Conservation (phyloP, 352 stramenopile genomes). For the Pythium plurisporium region DNA sequence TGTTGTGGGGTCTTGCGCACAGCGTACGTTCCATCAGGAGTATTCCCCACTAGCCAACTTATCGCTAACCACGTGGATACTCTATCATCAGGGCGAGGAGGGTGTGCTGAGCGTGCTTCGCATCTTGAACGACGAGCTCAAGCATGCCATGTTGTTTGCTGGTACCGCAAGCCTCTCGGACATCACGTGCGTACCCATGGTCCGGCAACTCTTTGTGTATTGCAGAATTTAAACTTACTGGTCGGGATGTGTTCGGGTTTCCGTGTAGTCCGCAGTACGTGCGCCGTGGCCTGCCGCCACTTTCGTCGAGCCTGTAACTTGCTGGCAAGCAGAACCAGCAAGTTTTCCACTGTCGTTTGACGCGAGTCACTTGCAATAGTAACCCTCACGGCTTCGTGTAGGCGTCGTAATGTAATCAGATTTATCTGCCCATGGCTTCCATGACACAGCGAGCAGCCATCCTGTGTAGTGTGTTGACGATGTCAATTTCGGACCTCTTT, state of each 20-base stretch:
- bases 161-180: slow-evolving; percentile 62
- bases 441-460: not conserved
- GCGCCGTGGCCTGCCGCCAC: slow-evolving; percentile 21
- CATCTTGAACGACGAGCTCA: slow-evolving; percentile 90
- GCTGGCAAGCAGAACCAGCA: not conserved
- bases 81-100: slow-evolving; percentile 54
- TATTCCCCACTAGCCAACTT: not conserved
- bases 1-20: slow-evolving; percentile 92
- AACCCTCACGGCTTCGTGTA: too few species aligned
- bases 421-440: too few species aligned
- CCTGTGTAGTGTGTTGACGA: not conserved
- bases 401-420: too few species aligned
- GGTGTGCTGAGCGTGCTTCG: slow-evolving; percentile 86
- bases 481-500: too few species aligned
- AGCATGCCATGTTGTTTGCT: slow-evolving; percentile 90
- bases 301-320: slow-evolving; percentile 19
- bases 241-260: not conserved
- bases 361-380: too few species aligned
- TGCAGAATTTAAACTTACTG: not conserved
- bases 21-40: slow-evolving; percentile 43
- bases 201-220: not conserved
- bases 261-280: slow-evolving; percentile 30
- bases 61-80: not conserved
- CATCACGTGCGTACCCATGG: slow-evolving; percentile 42
- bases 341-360: too few species aligned